These are phyloP conservation scores for Aspergillus phoenicis DNA, from an alignment of 2,329 filamentous ascomycete genomes.

Conservation along the genomic window DNA sequence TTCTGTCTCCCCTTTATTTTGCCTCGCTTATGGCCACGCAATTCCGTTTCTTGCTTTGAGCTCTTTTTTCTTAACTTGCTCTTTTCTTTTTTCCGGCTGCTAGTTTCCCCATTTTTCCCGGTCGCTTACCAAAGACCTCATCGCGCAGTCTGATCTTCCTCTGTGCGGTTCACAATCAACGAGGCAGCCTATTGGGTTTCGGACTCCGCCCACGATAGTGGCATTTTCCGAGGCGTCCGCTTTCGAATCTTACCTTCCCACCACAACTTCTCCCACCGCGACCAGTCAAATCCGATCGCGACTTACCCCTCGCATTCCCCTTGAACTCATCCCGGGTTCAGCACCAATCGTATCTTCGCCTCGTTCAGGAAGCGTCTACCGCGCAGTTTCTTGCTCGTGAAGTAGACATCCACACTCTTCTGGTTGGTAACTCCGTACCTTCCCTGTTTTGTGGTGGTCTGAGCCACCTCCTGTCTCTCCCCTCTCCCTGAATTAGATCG, in stretches of 20 bases:
- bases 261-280: constrained; percentile 10
- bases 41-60: constrained; percentile 16
- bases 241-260: constrained; percentile 22
- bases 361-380: not conserved
- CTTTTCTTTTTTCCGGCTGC: constrained; percentile 4
- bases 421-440: not conserved
- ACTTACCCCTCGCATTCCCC: constrained; percentile 15
- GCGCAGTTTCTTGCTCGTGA: not conserved
- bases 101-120: constrained; percentile 4
- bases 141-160: constrained; percentile 21
- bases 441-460: constrained; percentile 9
- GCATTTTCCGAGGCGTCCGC: constrained; percentile 23
- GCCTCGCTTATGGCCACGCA: constrained; percentile 27
- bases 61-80: not conserved
- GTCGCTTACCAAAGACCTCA: constrained; percentile 20
- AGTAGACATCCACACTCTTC: not conserved
- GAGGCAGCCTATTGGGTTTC: constrained; percentile 20
- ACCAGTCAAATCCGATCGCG: constrained; percentile 13
- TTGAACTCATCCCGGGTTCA: not conserved
- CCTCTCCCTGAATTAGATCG: not conserved
- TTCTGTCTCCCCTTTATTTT: constrained; percentile 10
- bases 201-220: constrained; percentile 25
- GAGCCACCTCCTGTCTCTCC: constrained; percentile 5
- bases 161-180: constrained; percentile 21
- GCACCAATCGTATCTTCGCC: constrained; percentile 4